Evolutionary conservation across 1,139 yeast genomes (phyloP), one percentile per base, ranked within the genome.

Genomic region (Suhomyces guaymorum): DNA sequence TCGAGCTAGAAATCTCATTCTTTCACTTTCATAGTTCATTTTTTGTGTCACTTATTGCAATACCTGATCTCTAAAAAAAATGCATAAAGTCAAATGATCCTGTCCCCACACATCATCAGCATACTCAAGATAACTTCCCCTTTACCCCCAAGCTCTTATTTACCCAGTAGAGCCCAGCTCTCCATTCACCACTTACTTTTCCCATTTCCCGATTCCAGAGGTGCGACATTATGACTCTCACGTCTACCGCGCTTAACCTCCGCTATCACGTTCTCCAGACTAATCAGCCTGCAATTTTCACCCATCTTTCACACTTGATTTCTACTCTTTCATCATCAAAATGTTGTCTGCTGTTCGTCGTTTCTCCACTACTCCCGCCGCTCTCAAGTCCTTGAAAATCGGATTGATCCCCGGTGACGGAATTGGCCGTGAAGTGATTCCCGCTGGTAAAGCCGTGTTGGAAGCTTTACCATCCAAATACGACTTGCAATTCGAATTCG

Each of bases 341-440:
- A 34, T 57, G 47, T 49, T 61, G 26, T 42, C 56, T 19, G 42
- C 52, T 16, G 43, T 57, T 17, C 51, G 59, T 44, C 71, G 75
- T 50, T 50, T 60, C 26, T 66, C 70, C 38, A 61, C 74, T 11
- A 54, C 70, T 17, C 52, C 66, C 7, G 40, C 63, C 13, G 41
- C 55, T 13, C 49, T 61, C 22, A 70, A 68, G 50, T 56, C 59
- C 36, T 57, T 70, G 42, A 70, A 68, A 48, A 70, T 70, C 41
- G 77, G 77, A 21, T 75, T 92, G 57, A 89, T 92, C 54, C 96
- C 98, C 34, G 98, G 98, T 59, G 98, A 92, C 61, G 98, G 98
- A 46, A 92, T 92, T 54, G 98, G 98, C 38, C 80, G 87, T 55
- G 98, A 92, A 66, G 98, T 92, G 33, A 89, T 92, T 44, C 98